phyloP scores from a whole-genome alignment of 305 asterid genomes.

The Solanum aculeatissimum region DNA sequence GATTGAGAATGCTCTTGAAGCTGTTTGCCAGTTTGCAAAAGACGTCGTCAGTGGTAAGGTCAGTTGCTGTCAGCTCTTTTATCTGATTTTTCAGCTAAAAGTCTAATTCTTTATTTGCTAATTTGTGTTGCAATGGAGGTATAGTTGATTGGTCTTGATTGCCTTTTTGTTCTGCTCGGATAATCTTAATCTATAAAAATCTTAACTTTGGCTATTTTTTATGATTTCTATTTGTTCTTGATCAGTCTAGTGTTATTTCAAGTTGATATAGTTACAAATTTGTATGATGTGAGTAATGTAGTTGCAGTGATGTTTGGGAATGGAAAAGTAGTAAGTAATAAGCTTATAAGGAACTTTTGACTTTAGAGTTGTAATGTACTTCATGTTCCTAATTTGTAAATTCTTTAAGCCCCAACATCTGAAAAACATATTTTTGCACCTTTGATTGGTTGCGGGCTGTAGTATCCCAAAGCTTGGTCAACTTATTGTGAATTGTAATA shows the following conservation, averaged over 20 bases:
- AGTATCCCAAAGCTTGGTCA: background rate
- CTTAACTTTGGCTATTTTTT: background rate
- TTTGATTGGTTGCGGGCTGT: background rate
- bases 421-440: background rate
- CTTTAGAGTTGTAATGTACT: background rate
- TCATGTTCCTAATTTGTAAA: background rate
- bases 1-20: constrained; percentile 63
- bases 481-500: background rate
- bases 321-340: background rate
- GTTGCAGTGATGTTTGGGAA: background rate
- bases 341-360: background rate
- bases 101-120: background rate
- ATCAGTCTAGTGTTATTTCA: background rate
- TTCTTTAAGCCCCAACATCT: background rate
- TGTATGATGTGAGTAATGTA: background rate
- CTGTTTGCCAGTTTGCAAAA: constrained; percentile 52
- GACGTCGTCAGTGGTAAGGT: constrained; percentile 98
- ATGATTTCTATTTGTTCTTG: background rate
- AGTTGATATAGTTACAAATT: background rate
- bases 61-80: constrained; percentile 19
- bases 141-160: background rate
- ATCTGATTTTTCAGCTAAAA: background rate
- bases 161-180: background rate
- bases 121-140: background rate
- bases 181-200: background rate